Base-by-base conservation (phyloP, 345 rosid species). In the Erucastrum elatum region DNA sequence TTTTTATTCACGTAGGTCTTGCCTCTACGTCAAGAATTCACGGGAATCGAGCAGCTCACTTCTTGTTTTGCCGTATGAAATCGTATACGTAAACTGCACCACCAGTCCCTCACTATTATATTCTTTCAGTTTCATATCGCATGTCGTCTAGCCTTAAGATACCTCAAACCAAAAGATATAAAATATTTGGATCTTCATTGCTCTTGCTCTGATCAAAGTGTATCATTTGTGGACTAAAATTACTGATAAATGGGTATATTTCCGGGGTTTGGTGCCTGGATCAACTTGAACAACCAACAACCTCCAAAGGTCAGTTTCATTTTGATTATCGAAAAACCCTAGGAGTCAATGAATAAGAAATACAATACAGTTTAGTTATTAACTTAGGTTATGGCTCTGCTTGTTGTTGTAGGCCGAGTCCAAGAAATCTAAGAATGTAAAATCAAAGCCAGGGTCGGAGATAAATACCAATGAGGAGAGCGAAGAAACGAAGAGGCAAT, bases 401-500 rank as follows among this genome's bases (percentile, higher is more conserved):
- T 64, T 65, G 39, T 63, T 65, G 39, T 63, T 17, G 66, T 85
- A 88, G 94, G 72, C 77, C 6, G 92, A 80, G 75, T 80, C 89
- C 70, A 84, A 72, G 74, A 87, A 69, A 80, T 81, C 83, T 30
- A 76, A 70, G 30, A 78, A 82, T 66, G 76, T 53, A 72, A 76
- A 76, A n/a, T 21, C 74, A 44, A 77, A 84, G 74, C 55, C 55
- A 49, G 55, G 55, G 17, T 41, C 74, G 11, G 63, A 61, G 16
- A 44, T 16, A 16, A 64, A 37, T 39, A 35, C 30, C 33, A 6
- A 13, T 2, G 25, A 8, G 35, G 71, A 60, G 8, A 66, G 39
- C n/a, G 83, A 85, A 84, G 78, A 85, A 49, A 87, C 87, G 77
- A 84, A 80, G 71, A 89, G 87, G 29, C 55, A 75, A 60, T 27